These are phyloP conservation scores for Harringtonia lauricola DNA, from an alignment of 2,329 filamentous ascomycete genomes.

Conservation along the genomic window DNA sequence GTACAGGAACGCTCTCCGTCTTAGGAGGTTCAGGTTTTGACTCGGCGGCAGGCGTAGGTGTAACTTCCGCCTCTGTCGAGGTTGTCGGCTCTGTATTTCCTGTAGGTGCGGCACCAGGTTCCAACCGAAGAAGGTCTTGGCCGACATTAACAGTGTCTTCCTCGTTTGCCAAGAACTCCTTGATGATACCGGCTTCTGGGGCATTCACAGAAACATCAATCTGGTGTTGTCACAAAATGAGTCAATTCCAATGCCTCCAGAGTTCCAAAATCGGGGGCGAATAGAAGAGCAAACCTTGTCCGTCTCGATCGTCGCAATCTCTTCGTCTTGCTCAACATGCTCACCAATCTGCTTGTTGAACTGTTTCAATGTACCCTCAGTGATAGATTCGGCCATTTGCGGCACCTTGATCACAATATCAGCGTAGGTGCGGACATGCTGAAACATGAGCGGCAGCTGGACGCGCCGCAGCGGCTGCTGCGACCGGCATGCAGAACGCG, in stretches of 20 bases:
- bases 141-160: conserved; percentile 94
- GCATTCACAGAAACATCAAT: conserved; percentile 97
- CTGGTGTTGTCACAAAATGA: conserved; percentile 33
- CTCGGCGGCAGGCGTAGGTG: conserved; percentile 28
- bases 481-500: conserved; percentile 18
- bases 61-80: conserved; percentile 1
- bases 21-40: conserved; percentile 25
- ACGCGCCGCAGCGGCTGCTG: conserved; percentile 31
- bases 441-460: conserved; percentile 38
- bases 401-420: conserved; percentile 88
- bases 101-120: conserved; percentile 57
- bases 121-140: conserved; percentile 79
- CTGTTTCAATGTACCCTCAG: conserved; percentile 91
- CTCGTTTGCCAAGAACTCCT: conserved; percentile 82
- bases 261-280: too few relatives aligned
- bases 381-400: conserved; percentile 97
- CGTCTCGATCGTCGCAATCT: conserved; percentile 97
- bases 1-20: conserved; percentile 22
- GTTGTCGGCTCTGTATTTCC: conserved; percentile 17
- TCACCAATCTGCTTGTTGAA: conserved; percentile 90
- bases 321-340: conserved; percentile 89
- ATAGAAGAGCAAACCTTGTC: conserved; percentile 61
- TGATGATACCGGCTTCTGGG: conserved; percentile 80
- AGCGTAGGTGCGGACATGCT: conserved; percentile 55
- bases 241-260: too few relatives aligned